Evolutionary conservation across 2,329 filamentous ascomycete species (phyloP), one percentile per base, ranked within the genome.

Genomic region (Cytospora leucostoma): DNA sequence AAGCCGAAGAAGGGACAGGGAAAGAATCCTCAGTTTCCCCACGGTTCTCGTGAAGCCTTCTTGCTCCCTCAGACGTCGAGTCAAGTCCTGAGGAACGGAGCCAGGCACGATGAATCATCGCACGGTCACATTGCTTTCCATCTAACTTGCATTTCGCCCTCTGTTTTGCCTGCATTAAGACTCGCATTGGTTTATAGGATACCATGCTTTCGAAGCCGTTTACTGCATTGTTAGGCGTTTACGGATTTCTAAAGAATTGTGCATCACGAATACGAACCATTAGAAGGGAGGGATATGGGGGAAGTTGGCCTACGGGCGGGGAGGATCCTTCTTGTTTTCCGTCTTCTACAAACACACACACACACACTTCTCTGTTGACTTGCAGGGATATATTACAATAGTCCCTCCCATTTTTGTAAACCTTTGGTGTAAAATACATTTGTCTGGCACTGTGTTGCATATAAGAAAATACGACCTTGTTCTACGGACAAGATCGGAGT

Each of bases 171-270:
- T 34, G 27, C 44, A 56, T 35, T 33, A 49, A 59, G 37, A 55
- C 62, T 44, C 33, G 59, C 59, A 59, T 58, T 56, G 55, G 21
- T 61, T 58, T 54, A 38, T 50, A 37, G 40, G 63, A 62, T 59
- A 62, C 56, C 63, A 62, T 62, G 55, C 63, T 59, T 55, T 57
- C 61, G 59, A 53, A 49, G 19, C 37, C 44, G 50, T 35, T 57
- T 58, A 34, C 12, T 44, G 63, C 63, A 65, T 65, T 33, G 55
- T 62, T 50, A 49, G 63, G 63, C 59, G 63, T 62, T 62, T 52
- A 62, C 34, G 21, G 59, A 33, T 37, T 50, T 32, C 21, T 44
- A 35, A 44, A 52, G 38, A 17, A 34, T 55, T 13, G 13, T 27
- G 27, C 27, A 40, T 50, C 7, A 55, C 33, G 56, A 53, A 59